These are phyloP conservation scores for Kuraishia ogatae DNA, from an alignment of 805 yeast genomes.

Conservation along the genomic window DNA sequence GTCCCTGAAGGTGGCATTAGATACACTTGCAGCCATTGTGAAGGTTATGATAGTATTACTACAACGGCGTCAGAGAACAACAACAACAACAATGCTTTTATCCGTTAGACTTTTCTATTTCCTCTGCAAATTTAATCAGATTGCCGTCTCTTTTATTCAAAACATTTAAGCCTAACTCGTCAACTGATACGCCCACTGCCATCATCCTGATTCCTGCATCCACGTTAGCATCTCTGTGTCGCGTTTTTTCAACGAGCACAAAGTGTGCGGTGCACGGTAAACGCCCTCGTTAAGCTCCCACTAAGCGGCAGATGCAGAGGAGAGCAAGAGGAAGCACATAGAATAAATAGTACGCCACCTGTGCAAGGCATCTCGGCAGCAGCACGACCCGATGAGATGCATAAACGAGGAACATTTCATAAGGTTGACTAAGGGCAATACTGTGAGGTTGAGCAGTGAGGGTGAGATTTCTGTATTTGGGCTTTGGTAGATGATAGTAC, in stretches of 20 bases:
- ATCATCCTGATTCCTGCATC: not conserved
- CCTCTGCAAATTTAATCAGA: no score
- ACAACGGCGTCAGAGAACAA: not conserved
- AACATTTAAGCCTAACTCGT: no score
- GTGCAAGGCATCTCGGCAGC: not conserved
- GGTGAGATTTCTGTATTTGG: no score
- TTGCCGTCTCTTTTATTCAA: no score
- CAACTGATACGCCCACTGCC: not conserved
- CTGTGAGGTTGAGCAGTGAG: not conserved
- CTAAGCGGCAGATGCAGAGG: not conserved
- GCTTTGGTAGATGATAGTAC: no score
- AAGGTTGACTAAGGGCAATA: not conserved
- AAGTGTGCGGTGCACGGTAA: not conserved
- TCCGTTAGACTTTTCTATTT: no score
- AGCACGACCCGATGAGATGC: not conserved
- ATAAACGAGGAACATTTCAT: not conserved
- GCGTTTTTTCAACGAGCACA: not conserved
- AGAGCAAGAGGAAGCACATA: not conserved
- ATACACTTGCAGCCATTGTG: constrained; percentile 19
- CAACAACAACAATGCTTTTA: no score
- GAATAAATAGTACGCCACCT: not conserved
- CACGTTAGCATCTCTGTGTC: not conserved
- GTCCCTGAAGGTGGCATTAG: constrained; percentile 85
- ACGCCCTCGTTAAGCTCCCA: not conserved
- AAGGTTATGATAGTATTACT: constrained; percentile 6